Evolutionary conservation across 306 rosid species (phyloP).

Genomic region (Cicer judaicum): DNA sequence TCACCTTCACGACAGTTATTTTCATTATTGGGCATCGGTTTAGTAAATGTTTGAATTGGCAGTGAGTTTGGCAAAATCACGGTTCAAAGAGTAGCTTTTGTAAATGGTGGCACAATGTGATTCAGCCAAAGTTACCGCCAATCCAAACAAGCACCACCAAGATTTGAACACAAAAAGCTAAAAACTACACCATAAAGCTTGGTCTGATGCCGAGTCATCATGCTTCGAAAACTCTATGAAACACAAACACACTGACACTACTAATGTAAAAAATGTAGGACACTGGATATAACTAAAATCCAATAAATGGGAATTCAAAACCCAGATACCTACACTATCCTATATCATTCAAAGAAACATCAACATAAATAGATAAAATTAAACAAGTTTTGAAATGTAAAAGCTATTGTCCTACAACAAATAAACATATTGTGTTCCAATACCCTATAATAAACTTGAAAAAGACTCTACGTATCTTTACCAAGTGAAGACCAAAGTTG

Average conservation of each 20-base stretch:
- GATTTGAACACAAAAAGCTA: background rate
- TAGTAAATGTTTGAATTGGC: too few species aligned
- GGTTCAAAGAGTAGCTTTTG: too few species aligned
- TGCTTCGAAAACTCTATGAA: background rate
- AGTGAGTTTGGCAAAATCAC: too few species aligned
- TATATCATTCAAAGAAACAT: background rate
- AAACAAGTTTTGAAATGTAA: constrained; percentile 20
- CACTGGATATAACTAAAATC: background rate
- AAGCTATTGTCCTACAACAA: constrained; percentile 1
- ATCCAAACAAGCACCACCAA: too few species aligned
- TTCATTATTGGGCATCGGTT: constrained; percentile 4
- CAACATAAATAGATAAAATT: background rate
- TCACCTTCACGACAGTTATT: background rate
- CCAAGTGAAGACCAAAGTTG: background rate
- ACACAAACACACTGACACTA: too few species aligned
- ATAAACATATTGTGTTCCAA: background rate
- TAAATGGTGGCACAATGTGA: too few species aligned
- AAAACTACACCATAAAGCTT: background rate
- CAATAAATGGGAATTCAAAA: constrained; percentile 12
- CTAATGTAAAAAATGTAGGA: too few species aligned
- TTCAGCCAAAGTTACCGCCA: too few species aligned
- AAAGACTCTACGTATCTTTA: background rate
- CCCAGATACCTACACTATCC: background rate
- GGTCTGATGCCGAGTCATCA: constrained; percentile 14
- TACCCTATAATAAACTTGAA: background rate